phyloP scores from a whole-genome alignment of 2,329 filamentous ascomycete genomes.

The Grosmannia huntii region DNA sequence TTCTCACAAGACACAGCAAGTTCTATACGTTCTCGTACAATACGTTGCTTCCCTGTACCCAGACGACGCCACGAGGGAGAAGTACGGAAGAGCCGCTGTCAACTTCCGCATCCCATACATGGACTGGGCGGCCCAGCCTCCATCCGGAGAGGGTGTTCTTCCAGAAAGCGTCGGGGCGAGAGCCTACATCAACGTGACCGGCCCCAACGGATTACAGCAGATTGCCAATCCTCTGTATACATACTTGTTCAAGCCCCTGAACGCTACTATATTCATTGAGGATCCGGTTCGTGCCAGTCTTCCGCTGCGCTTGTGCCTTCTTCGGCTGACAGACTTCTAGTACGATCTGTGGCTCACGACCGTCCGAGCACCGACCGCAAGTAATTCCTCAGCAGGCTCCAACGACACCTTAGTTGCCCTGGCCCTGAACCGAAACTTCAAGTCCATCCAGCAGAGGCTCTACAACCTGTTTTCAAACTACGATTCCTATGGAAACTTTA shows the following conservation, averaged over 20 bases:
- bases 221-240: slow-evolving; percentile 51
- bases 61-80: slow-evolving; percentile 23
- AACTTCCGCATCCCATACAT: slow-evolving; percentile 45
- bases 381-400: slow-evolving; percentile 33
- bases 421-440: slow-evolving; percentile 37
- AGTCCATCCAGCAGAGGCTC: slow-evolving; percentile 47
- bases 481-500: slow-evolving; percentile 53
- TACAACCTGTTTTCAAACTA: slow-evolving; percentile 57
- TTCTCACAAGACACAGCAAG: slow-evolving; percentile 21
- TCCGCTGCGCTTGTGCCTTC: background rate
- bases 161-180: slow-evolving; percentile 33
- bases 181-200: slow-evolving; percentile 33
- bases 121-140: slow-evolving; percentile 42
- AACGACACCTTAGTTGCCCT: slow-evolving; percentile 44
- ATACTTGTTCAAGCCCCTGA: slow-evolving; percentile 48
- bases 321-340: slow-evolving; percentile 19
- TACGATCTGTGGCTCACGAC: slow-evolving; percentile 48
- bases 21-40: slow-evolving; percentile 21
- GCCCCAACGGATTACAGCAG: slow-evolving; percentile 39
- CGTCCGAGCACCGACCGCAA: slow-evolving; percentile 37
- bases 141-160: slow-evolving; percentile 33
- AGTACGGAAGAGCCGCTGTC: slow-evolving; percentile 37
- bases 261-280: slow-evolving; percentile 43
- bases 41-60: slow-evolving; percentile 35
- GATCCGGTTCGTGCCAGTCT: slow-evolving; percentile 35